Percentiles rank a stretch among this genome's conserved stretches.
Evolutionary conservation across 1,139 yeast species (phyloP).

Genomic region (Kodamaea plutei): DNA sequence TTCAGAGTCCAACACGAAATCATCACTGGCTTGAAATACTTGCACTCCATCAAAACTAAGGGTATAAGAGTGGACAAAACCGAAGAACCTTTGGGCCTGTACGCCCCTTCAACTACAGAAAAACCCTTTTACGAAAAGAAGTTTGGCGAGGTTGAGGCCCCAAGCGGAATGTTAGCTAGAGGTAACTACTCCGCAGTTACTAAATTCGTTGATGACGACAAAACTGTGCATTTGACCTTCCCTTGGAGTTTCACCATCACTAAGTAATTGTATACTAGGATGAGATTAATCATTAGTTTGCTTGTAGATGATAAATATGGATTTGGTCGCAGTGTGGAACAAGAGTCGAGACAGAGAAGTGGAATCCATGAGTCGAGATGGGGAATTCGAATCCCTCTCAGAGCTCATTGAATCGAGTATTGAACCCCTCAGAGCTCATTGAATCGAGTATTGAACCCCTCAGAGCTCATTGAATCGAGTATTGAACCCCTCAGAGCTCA

Average conservation of each 20-base stretch:
- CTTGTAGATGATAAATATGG: background rate
- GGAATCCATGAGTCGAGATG: background rate
- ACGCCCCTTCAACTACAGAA: constrained; percentile 82
- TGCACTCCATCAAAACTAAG: constrained; percentile 79
- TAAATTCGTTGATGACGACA: constrained; percentile 86
- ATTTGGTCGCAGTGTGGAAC: background rate
- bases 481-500: too few species aligned
- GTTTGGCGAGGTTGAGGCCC: constrained; percentile 87
- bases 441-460: too few species aligned
- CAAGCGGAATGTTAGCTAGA: constrained; percentile 83
- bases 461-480: too few species aligned
- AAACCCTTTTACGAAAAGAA: constrained; percentile 78
- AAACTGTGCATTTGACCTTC: constrained; percentile 63
- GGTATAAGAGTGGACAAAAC: constrained; percentile 84
- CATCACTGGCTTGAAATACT: constrained; percentile 83
- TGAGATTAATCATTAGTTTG: background rate
- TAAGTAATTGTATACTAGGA: constrained; percentile 33
- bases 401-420: too few species aligned
- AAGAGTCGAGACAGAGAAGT: background rate
- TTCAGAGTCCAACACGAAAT: constrained; percentile 89
- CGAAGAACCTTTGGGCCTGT: constrained; percentile 87
- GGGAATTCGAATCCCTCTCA: background rate
- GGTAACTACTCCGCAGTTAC: constrained; percentile 80
- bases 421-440: too few species aligned
- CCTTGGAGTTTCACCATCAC: constrained; percentile 87